phyloP scores from a whole-genome alignment of 1,284 basidiomycete species.

The Rhizoctonia solani region DNA sequence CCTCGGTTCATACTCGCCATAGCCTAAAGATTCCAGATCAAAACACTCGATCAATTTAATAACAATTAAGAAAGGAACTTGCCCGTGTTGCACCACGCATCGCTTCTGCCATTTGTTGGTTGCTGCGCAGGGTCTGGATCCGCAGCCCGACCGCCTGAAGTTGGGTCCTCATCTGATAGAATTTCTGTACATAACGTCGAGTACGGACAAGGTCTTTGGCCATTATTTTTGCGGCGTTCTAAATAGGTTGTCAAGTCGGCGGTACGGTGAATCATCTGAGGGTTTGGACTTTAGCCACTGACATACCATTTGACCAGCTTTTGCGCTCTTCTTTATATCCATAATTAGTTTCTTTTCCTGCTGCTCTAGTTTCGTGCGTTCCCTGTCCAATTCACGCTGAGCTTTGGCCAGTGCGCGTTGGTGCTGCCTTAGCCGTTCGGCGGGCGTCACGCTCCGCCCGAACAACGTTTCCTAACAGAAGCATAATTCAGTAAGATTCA shows the following conservation, averaged over 20 bases:
- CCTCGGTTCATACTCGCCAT: slow-evolving; percentile 98
- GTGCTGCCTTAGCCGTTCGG: slow-evolving; percentile 94
- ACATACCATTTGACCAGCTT: slow-evolving; percentile 89
- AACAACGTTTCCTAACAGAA: slow-evolving; percentile 85
- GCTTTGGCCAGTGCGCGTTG: slow-evolving; percentile 95
- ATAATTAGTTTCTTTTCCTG: slow-evolving; percentile 91
- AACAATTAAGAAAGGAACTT: slow-evolving; percentile 45
- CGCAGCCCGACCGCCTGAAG: slow-evolving; percentile 94
- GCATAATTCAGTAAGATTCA: neutral
- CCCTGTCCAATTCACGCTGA: slow-evolving; percentile 94
- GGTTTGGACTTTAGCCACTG: neutral
- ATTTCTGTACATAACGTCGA: slow-evolving; percentile 94
- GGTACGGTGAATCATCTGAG: slow-evolving; percentile 38
- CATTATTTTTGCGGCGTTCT: slow-evolving; percentile 99
- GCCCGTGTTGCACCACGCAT: slow-evolving; percentile 98
- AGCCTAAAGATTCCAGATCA: slow-evolving; percentile 59
- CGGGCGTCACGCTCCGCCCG: slow-evolving; percentile 91
- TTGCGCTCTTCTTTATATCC: slow-evolving; percentile 97
- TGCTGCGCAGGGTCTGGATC: slow-evolving; percentile 95
- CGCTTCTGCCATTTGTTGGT: slow-evolving; percentile 99
- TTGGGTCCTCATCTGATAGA: slow-evolving; percentile 98
- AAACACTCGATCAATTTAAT: neutral
- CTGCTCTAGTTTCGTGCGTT: slow-evolving; percentile 91
- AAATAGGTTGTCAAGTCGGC: slow-evolving; percentile 32
- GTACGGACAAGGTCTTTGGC: slow-evolving; percentile 98